phyloP scores from a whole-genome alignment of 148 eudicot genomes.

The Vaccinium vitisidaea region DNA sequence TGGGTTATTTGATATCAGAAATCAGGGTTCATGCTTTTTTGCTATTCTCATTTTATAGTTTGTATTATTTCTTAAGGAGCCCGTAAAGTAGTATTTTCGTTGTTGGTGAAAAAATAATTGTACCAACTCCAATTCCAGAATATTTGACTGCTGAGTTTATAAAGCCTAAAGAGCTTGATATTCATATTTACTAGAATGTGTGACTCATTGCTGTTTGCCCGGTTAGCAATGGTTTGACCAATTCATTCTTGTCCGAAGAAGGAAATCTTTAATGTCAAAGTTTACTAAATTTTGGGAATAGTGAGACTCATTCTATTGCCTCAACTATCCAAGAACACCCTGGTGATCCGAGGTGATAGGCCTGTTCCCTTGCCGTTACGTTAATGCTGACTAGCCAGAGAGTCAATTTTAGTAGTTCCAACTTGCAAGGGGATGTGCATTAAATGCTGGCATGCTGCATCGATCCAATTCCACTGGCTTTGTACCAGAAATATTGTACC shows the following conservation, averaged over 20 bases:
- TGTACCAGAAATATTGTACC: background rate
- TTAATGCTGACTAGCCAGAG: background rate
- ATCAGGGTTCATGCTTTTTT: background rate
- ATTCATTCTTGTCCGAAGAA: background rate
- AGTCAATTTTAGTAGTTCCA: background rate
- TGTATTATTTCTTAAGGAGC: background rate
- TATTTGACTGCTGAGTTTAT: background rate
- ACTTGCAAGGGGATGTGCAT: background rate
- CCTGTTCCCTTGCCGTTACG: background rate
- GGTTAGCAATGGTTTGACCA: background rate
- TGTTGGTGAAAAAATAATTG: background rate
- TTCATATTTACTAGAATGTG: background rate
- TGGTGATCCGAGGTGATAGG: background rate
- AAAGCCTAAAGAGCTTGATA: background rate
- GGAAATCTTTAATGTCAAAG: background rate
- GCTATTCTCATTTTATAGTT: background rate
- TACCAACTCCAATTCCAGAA: background rate
- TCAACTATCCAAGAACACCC: background rate
- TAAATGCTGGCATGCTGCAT: background rate
- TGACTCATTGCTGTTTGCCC: slow-evolving; percentile 5
- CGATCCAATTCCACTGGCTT: background rate
- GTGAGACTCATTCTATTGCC: background rate
- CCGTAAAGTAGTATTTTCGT: background rate
- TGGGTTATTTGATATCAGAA: background rate
- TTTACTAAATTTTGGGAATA: background rate